Percentiles rank a stretch among this genome's conserved stretches.
phyloP scores from a whole-genome alignment of 2,329 filamentous ascomycete genomes.

The Fusarium irregulare region DNA sequence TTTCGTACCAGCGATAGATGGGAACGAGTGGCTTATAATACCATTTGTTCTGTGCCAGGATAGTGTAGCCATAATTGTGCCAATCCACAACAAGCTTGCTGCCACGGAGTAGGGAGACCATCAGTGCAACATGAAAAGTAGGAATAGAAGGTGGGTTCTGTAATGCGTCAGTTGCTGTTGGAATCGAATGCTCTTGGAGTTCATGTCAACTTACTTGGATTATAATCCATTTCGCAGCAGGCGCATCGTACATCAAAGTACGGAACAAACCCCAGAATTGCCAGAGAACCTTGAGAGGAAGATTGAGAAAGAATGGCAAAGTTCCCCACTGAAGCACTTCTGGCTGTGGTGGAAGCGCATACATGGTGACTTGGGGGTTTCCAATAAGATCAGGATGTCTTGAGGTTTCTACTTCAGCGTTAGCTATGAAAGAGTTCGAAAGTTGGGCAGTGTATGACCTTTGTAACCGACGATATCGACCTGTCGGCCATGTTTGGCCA shows the following conservation, averaged over 20 bases:
- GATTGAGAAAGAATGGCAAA: conserved; percentile 80
- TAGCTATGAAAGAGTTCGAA: conserved; percentile 13
- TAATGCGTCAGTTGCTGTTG: conserved; percentile 27
- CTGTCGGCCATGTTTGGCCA: conserved; percentile 81
- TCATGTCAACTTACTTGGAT: conserved; percentile 68
- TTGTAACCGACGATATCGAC: conserved; percentile 91
- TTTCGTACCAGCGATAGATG: conserved; percentile 83
- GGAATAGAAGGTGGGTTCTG: conserved; percentile 93
- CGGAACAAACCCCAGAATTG: conserved; percentile 79
- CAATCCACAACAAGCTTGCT: conserved; percentile 92
- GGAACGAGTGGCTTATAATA: conserved; percentile 77
- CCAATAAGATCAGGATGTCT: conserved; percentile 80
- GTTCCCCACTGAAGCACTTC: conserved; percentile 73
- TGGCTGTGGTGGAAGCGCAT: conserved; percentile 76
- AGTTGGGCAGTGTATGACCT: conserved; percentile 59
- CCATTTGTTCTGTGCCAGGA: conserved; percentile 74
- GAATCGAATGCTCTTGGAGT: not conserved
- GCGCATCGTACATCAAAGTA: conserved; percentile 78
- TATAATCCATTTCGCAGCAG: conserved; percentile 85
- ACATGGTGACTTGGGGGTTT: conserved; percentile 75
- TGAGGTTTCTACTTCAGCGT: conserved; percentile 71
- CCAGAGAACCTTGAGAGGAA: conserved; percentile 86
- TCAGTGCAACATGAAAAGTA: conserved; percentile 79
- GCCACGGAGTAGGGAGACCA: conserved; percentile 80
- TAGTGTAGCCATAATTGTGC: conserved; percentile 99